Base-by-base conservation (phyloP, 2,329 filamentous ascomycete genomes). In the Calonectria henricotiae region DNA sequence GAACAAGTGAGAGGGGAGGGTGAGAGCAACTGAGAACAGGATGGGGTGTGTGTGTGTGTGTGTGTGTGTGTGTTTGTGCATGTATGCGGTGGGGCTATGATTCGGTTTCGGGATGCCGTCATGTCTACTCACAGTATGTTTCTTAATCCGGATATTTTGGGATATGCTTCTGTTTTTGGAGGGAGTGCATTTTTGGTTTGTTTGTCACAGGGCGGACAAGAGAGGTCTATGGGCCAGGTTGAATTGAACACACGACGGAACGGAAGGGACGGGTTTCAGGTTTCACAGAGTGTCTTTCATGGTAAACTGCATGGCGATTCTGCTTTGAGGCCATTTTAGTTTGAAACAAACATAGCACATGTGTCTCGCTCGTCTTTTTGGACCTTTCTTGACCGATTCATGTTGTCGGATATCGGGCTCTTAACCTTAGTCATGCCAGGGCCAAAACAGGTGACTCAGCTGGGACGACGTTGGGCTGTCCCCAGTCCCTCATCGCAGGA, bases 11-110 rank as follows among this genome's bases (percentile, higher is more conserved):
- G 13, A 30, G 23, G 39, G 30, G 35, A 3, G 35, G 8, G 35
- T 35, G 35, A 37, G 12, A 8, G 35, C 3, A 37, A 37, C 35
- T 9, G 37, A 12, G 43, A 17, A 35, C 11, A n/a, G 20, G 43
- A 15, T 35, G 49, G 54, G n/a, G 37, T 8, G 37, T 8, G 3
- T 37, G 35, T 37, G 9, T 37, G 35, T 11, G 35, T 37, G 9
- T 37, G 35, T 11, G 27, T 7, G 27, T 30, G 27, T 37, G 35
- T 11, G 35, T 35, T 5, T 35, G 27, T 7, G 27, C 7, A 7
- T 37, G 35, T 11, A 8, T 37, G 9, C 3, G 8, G 67, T 65
- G 67, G 67, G 67, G 67, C 62, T 49, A 51, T 9, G 62, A 17
- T 37, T 62, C 35, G 23, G 51, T 25, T 37, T 61, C 67, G 61